Evolutionary conservation across 2,329 filamentous ascomycete species (phyloP).

Genomic region (Aspergillus candidus): DNA sequence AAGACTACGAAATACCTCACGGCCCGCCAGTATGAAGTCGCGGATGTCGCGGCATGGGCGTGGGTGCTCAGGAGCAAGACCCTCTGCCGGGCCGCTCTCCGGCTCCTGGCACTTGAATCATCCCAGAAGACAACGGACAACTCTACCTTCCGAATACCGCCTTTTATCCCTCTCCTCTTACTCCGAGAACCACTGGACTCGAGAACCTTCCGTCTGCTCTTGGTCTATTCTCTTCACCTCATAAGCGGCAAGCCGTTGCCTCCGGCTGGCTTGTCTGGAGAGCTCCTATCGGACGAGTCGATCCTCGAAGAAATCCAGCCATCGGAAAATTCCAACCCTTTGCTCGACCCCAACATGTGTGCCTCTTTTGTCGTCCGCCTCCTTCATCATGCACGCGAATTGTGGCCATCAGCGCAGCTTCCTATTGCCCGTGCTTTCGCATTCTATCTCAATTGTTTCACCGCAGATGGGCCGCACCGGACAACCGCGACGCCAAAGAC

Average conservation of each 20-base stretch:
- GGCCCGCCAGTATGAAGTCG: slow-evolving; percentile 27
- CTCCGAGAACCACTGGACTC: slow-evolving; percentile 39
- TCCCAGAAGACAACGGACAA: slow-evolving; percentile 10
- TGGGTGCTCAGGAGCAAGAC: slow-evolving; percentile 41
- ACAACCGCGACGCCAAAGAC: slow-evolving; percentile 6
- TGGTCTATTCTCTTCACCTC: slow-evolving; percentile 34
- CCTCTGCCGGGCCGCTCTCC: slow-evolving; percentile 30
- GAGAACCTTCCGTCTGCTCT: slow-evolving; percentile 38
- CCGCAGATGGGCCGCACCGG: slow-evolving; percentile 2
- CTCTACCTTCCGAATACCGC: slow-evolving; percentile 23
- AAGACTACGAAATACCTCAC: slow-evolving; percentile 25
- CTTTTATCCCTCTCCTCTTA: slow-evolving; percentile 45
- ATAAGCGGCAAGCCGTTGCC: slow-evolving; percentile 24
- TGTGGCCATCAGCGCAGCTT: slow-evolving; percentile 44
- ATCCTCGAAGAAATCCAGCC: slow-evolving; percentile 2
- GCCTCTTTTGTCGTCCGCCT: slow-evolving; percentile 43
- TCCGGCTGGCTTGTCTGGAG: not conserved
- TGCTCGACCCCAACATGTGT: slow-evolving; percentile 25
- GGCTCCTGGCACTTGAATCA: slow-evolving; percentile 29
- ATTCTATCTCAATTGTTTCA: slow-evolving; percentile 23
- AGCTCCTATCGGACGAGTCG: not conserved
- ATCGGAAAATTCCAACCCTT: slow-evolving; percentile 6
- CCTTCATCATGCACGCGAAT: slow-evolving; percentile 45
- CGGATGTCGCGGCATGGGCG: slow-evolving; percentile 42
- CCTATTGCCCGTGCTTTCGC: slow-evolving; percentile 38